Base-by-base conservation (phyloP, 2,329 filamentous ascomycete genomes). In the Fusarium stilboides region DNA sequence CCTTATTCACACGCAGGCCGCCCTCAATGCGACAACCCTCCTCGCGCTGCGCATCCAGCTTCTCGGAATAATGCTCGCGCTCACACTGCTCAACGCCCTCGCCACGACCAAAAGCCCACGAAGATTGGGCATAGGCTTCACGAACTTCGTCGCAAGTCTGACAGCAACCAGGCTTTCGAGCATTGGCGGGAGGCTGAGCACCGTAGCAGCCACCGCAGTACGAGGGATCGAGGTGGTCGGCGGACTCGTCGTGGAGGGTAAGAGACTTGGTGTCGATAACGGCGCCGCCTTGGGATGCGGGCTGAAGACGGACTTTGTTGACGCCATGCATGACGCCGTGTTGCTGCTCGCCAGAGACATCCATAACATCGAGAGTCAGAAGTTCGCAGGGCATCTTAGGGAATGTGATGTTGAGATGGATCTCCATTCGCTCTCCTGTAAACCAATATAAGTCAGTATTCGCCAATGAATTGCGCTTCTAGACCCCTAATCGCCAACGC, bases 121-220 rank as follows among this genome's bases (percentile, higher is more conserved):
- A 93, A 26, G 92, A 89, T 68, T 89, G 85, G 31, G 94, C 94
- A 78, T 99, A 99, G 5, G 96, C 96, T 77, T 98, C 94, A 74
- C 95, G 89, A 33, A 99, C 96, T 80, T 99, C 96, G 75, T 97
- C 94, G 80, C 96, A 99, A 44, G 94, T 98, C 80, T 96, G 97
- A 82, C 96, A 99, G 85, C 96, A 99, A 60, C 94, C 94, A n/a
- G 88, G 62, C 82, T 98, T 98, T 67, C 84, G 77, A 19, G 89
- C 94, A 68, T 87, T 91, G 17, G 84, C 65, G 0, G 96, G 95
- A 3, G 94, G 77, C 1, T 87, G 85, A 3, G 94, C 95, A 69
- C 96, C 95, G 79, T 97, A 98, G 83, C 96, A 99, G 75, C 89
- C 88, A 74, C 96, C 96, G 78, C 96, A 99, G 86, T 99, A 99